phyloP scores from a whole-genome alignment of 2,329 filamentous ascomycete genomes.

The Hypoxylon sp. region DNA sequence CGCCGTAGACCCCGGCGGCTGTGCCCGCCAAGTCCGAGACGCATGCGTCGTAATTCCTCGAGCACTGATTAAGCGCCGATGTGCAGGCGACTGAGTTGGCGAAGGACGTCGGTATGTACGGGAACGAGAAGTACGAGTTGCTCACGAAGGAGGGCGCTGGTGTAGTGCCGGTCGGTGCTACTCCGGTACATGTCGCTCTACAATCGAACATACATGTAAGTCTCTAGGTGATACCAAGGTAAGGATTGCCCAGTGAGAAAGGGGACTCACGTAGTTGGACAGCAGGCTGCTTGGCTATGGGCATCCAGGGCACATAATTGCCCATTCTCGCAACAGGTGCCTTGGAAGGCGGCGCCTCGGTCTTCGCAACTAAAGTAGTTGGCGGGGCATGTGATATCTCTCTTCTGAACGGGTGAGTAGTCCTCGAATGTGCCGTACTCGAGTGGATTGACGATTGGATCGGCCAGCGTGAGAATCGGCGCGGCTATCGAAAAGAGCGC shows the following conservation, averaged over 20 bases:
- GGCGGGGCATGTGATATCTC: slow-evolving; percentile 60
- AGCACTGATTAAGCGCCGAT: slow-evolving; percentile 66
- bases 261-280: slow-evolving; percentile 64
- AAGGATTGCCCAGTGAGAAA: neutral
- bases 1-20: slow-evolving; percentile 61
- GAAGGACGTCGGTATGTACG: slow-evolving; percentile 69
- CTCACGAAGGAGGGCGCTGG: slow-evolving; percentile 65
- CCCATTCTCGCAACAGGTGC: slow-evolving; percentile 67
- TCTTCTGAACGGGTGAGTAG: slow-evolving; percentile 49
- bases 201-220: slow-evolving; percentile 24
- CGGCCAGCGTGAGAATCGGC: slow-evolving; percentile 38
- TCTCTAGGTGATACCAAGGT: neutral
- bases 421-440: slow-evolving; percentile 46
- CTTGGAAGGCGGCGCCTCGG: slow-evolving; percentile 62
- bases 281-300: slow-evolving; percentile 67
- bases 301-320: slow-evolving; percentile 67
- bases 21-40: slow-evolving; percentile 63
- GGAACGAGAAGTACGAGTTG: slow-evolving; percentile 73
- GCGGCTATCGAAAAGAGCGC: slow-evolving; percentile 43
- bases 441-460: slow-evolving; percentile 48
- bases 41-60: slow-evolving; percentile 68
- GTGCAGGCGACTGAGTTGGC: slow-evolving; percentile 66
- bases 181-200: slow-evolving; percentile 70
- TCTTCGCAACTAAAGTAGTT: slow-evolving; percentile 67
- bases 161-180: slow-evolving; percentile 59